Percentiles rank a stretch among this genome's conserved stretches.
phyloP scores from a whole-genome alignment of 805 yeast genomes.

The Metschnikowia baotianmanensis region DNA sequence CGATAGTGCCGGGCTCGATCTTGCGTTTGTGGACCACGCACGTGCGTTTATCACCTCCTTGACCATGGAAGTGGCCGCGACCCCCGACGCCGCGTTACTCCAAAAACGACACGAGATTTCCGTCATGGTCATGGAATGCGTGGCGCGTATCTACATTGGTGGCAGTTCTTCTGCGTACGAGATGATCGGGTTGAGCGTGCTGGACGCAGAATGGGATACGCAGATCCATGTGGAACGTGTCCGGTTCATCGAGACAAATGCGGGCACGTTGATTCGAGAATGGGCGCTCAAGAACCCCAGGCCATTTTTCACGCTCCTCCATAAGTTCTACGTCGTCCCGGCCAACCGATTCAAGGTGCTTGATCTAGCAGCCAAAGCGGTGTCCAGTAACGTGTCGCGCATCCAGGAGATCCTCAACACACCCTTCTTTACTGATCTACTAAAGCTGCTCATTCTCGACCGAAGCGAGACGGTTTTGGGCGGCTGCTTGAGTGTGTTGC shows the following conservation, averaged over 20 bases:
- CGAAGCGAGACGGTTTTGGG: slow-evolving; percentile 38
- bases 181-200: slow-evolving; percentile 17
- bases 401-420: slow-evolving; percentile 32
- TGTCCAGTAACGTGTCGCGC: slow-evolving; percentile 28
- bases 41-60: slow-evolving; percentile 27
- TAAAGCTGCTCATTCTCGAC: slow-evolving; percentile 43
- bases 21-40: slow-evolving; percentile 34
- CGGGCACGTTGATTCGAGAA: slow-evolving; percentile 37
- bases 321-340: slow-evolving; percentile 32
- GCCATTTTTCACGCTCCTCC: slow-evolving; percentile 35
- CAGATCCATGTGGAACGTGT: slow-evolving; percentile 47
- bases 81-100: slow-evolving; percentile 23
- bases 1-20: slow-evolving; percentile 55
- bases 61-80: slow-evolving; percentile 15
- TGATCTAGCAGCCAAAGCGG: slow-evolving; percentile 34
- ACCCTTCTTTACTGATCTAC: slow-evolving; percentile 34
- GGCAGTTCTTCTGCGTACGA: slow-evolving; percentile 15
- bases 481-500: slow-evolving; percentile 29
- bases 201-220: slow-evolving; percentile 20
- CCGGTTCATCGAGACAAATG: slow-evolving; percentile 47
- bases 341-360: slow-evolving; percentile 38
- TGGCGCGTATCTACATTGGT: slow-evolving; percentile 28
- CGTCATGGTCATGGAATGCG: slow-evolving; percentile 20
- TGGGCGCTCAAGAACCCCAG: slow-evolving; percentile 41
- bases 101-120: slow-evolving; percentile 24